Evolutionary conservation across 148 eudicot genomes (phyloP).

Genomic region (Amaranthus hypochondriacus): DNA sequence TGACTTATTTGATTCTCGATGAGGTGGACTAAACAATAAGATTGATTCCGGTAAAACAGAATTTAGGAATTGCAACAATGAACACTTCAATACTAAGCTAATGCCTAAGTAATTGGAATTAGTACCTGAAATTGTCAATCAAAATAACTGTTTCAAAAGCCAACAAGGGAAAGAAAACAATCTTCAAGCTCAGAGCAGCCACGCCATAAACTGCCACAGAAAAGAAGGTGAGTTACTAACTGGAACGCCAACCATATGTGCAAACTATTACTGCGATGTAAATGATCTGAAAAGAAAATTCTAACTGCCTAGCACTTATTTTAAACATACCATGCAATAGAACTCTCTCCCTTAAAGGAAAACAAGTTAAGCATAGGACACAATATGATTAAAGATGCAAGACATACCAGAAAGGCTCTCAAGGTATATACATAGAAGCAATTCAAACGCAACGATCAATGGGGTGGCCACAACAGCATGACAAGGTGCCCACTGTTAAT

Average conservation of each 20-base stretch:
- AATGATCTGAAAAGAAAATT: background rate
- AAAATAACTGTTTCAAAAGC: constrained; percentile 66
- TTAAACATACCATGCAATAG: background rate
- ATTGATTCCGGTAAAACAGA: background rate
- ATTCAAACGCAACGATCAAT: constrained; percentile 84
- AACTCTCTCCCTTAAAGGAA: background rate
- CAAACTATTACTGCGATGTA: background rate
- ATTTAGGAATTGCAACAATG: background rate
- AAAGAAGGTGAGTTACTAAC: constrained; percentile 4
- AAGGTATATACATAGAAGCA: constrained; percentile 86
- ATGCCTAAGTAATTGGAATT: constrained; percentile 4
- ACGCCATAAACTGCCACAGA: constrained; percentile 43
- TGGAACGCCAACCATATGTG: background rate
- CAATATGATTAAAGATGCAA: background rate
- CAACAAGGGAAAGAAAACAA: constrained; percentile 82
- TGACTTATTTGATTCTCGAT: background rate
- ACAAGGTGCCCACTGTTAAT: constrained; percentile 91
- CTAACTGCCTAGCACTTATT: background rate
- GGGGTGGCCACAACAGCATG: constrained; percentile 91
- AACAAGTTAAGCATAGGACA: background rate
- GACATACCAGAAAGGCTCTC: constrained; percentile 70
- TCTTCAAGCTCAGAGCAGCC: constrained; percentile 64
- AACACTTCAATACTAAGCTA: background rate
- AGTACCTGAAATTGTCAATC: constrained; percentile 91
- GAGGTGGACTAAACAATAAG: background rate